Evolutionary conservation across 164 flowering plant genomes (phyloP).

Genomic region (Annona cherimola): DNA sequence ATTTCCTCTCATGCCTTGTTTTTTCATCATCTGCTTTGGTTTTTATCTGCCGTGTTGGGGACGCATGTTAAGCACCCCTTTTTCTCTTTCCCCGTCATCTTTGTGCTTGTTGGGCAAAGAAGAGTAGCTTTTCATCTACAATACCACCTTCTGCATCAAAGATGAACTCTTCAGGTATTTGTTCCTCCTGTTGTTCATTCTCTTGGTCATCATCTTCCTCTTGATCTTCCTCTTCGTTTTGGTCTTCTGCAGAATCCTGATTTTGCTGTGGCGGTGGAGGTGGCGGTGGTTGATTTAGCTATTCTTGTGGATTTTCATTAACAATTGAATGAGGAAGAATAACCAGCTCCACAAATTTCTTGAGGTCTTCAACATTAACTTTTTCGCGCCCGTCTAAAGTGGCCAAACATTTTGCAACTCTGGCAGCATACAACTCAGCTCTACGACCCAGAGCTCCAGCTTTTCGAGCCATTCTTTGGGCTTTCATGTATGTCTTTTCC

Average conservation of each 20-base stretch:
- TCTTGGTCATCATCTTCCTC: slow-evolving; percentile 87
- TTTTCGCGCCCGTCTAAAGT: slow-evolving; percentile 93
- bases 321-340: slow-evolving; percentile 86
- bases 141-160: slow-evolving; percentile 99
- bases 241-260: slow-evolving; percentile 76
- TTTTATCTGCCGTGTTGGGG: too few relatives aligned
- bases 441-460: slow-evolving; percentile 99
- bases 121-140: slow-evolving; percentile 92
- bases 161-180: slow-evolving; percentile 93
- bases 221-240: slow-evolving; percentile 67
- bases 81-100: slow-evolving; percentile 84
- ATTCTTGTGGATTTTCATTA: slow-evolving; percentile 78
- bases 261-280: slow-evolving; percentile 89
- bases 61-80: too few relatives aligned
- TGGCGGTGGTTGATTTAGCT: slow-evolving; percentile 87
- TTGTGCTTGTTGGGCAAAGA: slow-evolving; percentile 98
- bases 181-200: slow-evolving; percentile 75
- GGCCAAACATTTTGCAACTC: slow-evolving; percentile 93
- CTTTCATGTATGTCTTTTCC: slow-evolving; percentile 94
- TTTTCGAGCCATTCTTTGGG: slow-evolving; percentile 96
- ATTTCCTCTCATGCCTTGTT: too few relatives aligned
- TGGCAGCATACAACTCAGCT: slow-evolving; percentile 92
- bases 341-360: slow-evolving; percentile 94
- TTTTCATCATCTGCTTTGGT: too few relatives aligned
- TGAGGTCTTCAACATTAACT: slow-evolving; percentile 86